Percentiles rank a stretch among this genome's conserved stretches.
phyloP scores from a whole-genome alignment of 176 grass and related monocot genomes.

The Lolium rigidum region DNA sequence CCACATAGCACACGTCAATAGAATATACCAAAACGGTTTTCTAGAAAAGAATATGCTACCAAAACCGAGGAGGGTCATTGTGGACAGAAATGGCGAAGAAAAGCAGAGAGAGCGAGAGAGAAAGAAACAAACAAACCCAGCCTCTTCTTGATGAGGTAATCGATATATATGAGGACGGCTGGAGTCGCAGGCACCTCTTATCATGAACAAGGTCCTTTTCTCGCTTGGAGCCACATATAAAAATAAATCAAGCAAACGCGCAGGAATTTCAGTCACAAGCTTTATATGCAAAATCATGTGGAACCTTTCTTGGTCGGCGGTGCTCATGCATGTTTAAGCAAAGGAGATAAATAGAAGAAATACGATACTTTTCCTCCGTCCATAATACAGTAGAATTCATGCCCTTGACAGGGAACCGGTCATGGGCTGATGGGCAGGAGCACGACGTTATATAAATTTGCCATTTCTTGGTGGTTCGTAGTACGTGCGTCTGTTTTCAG shows the following conservation, averaged over 20 bases:
- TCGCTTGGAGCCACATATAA: neutral
- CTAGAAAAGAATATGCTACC: neutral
- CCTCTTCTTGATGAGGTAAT: neutral
- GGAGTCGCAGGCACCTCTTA: neutral
- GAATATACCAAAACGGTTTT: neutral
- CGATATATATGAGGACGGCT: no score
- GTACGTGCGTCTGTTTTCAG: neutral
- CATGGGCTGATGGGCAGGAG: constrained; percentile 5
- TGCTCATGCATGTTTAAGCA: no score
- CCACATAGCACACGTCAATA: neutral
- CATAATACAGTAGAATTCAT: no score
- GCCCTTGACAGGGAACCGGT: constrained; percentile 7
- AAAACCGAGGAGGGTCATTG: neutral
- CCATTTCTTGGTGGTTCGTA: neutral
- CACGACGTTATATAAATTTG: constrained; percentile 10
- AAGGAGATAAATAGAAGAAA: no score
- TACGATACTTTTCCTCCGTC: no score
- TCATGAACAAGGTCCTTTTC: neutral
- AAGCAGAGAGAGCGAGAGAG: no score
- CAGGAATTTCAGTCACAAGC: neutral
- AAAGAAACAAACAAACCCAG: neutral
- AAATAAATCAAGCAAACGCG: neutral
- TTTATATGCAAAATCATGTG: neutral
- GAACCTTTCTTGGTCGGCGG: neutral
- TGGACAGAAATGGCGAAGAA: neutral